A percentile compares a stretch with the other conserved stretches of the same genome.
Evolutionary conservation across 495 filamentous ascomycete genomes (phyloP).

Genomic region (Tuber microsphaerosporum): DNA sequence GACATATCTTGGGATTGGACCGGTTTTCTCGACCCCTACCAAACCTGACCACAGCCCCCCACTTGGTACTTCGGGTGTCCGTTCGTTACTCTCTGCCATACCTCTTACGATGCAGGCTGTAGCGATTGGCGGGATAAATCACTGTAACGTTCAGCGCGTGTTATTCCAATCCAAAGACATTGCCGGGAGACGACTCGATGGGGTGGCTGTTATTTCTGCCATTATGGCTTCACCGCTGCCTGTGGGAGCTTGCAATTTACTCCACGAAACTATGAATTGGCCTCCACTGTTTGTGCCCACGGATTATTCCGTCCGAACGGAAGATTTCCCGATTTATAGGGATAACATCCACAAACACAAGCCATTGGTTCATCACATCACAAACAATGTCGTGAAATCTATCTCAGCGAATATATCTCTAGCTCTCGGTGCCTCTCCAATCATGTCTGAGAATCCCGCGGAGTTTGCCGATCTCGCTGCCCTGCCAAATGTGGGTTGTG

Average conservation of each 20-base stretch:
- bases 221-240: constrained; percentile 69
- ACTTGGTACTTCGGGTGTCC: constrained; percentile 21
- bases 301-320: background rate
- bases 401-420: constrained; percentile 86
- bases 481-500: constrained; percentile 66
- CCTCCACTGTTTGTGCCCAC: constrained; percentile 48
- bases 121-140: constrained; percentile 83
- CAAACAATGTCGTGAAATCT: constrained; percentile 83
- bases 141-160: constrained; percentile 64
- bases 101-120: constrained; percentile 54
- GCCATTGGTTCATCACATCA: constrained; percentile 93
- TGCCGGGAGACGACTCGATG: constrained; percentile 55
- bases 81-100: constrained; percentile 22
- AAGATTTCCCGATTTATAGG: constrained; percentile 12
- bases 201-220: constrained; percentile 82
- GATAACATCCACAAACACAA: constrained; percentile 51
- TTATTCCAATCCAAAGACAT: constrained; percentile 55
- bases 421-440: constrained; percentile 77
- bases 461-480: constrained; percentile 72
- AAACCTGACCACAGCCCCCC: constrained; percentile 35
- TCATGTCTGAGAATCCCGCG: constrained; percentile 82
- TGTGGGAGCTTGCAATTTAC: constrained; percentile 51
- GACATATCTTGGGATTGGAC: constrained; percentile 83
- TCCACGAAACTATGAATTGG: constrained; percentile 49
- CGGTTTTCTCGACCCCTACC: constrained; percentile 75